Conservation (phyloP, 2,329 filamentous ascomycete genomes). For the Gyromitra esculenta region DNA sequence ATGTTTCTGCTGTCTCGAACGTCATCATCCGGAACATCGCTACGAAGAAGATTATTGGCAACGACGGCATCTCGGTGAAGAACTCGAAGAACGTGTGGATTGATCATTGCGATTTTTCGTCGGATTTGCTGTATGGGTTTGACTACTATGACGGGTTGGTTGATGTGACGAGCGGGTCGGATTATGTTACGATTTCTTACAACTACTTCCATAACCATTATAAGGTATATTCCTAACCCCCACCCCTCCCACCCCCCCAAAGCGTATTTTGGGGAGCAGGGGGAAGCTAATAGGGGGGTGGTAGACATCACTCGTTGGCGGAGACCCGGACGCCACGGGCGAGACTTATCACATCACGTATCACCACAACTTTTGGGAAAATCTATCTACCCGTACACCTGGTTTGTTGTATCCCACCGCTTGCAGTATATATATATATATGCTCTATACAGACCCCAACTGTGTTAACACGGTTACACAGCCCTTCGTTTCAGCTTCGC, state of each 20-base stretch:
- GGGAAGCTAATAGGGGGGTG: background rate
- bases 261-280: too few relatives aligned
- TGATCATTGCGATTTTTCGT: constrained; percentile 65
- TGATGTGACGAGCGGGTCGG: constrained; percentile 63
- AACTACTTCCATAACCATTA: constrained; percentile 66
- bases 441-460: too few relatives aligned
- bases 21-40: constrained; percentile 62
- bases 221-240: constrained; percentile 59
- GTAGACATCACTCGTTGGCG: constrained; percentile 44
- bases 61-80: constrained; percentile 63
- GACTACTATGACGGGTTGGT: constrained; percentile 64
- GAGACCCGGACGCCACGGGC: constrained; percentile 31
- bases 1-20: constrained; percentile 60
- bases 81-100: constrained; percentile 64
- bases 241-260: too few relatives aligned
- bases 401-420: constrained; percentile 54
- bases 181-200: constrained; percentile 64
- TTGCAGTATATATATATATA: too few relatives aligned
- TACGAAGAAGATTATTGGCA: constrained; percentile 60
- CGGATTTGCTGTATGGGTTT: constrained; percentile 61
- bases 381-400: constrained; percentile 64
- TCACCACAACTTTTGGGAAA: constrained; percentile 65
- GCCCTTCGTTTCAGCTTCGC: constrained; percentile 65
- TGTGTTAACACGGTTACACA: background rate
- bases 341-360: constrained; percentile 65